Conservation (phyloP, 2,329 filamentous ascomycete species). For the Calonectria pseudoturangicola region DNA sequence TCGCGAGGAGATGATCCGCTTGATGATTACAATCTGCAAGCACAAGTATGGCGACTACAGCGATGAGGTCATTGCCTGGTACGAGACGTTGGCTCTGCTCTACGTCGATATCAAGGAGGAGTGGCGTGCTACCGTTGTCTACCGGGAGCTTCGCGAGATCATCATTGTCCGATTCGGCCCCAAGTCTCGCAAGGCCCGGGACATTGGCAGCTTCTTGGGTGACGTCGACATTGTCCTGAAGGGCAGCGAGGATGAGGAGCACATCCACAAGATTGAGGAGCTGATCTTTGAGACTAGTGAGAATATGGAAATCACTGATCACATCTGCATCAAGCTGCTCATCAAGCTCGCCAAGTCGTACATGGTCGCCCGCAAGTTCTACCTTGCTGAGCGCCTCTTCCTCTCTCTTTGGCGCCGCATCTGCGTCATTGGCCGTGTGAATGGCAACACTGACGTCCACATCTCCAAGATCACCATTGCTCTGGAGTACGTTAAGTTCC, state of each 20-base stretch:
- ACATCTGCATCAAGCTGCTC: constrained; percentile 59
- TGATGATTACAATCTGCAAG: constrained; percentile 62
- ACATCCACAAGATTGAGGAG: constrained; percentile 57
- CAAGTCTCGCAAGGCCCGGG: constrained; percentile 54
- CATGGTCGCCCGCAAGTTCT: constrained; percentile 56
- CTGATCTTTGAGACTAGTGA: constrained; percentile 61
- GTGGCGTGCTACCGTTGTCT: constrained; percentile 56
- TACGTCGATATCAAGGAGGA: constrained; percentile 61
- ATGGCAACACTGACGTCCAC: constrained; percentile 58
- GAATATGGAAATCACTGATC: constrained; percentile 57
- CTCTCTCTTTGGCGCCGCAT: constrained; percentile 63
- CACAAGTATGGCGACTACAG: constrained; percentile 58
- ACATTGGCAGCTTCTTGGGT: constrained; percentile 58
- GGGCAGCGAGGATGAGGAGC: constrained; percentile 50
- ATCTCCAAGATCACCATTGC: constrained; percentile 62
- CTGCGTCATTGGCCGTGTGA: constrained; percentile 56
- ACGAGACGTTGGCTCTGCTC: constrained; percentile 60
- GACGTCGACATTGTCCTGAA: constrained; percentile 60
- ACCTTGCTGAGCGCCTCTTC: constrained; percentile 62
- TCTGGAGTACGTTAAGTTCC: constrained; percentile 60
- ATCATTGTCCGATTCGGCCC: constrained; percentile 57
- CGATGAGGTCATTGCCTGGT: constrained; percentile 61
- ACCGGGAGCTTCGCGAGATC: constrained; percentile 60
- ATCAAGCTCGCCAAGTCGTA: constrained; percentile 60
- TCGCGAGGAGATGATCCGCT: constrained; percentile 62